These are phyloP conservation scores for Westerdykella ornata DNA, from an alignment of 2,329 filamentous ascomycete genomes.

Conservation along the genomic window DNA sequence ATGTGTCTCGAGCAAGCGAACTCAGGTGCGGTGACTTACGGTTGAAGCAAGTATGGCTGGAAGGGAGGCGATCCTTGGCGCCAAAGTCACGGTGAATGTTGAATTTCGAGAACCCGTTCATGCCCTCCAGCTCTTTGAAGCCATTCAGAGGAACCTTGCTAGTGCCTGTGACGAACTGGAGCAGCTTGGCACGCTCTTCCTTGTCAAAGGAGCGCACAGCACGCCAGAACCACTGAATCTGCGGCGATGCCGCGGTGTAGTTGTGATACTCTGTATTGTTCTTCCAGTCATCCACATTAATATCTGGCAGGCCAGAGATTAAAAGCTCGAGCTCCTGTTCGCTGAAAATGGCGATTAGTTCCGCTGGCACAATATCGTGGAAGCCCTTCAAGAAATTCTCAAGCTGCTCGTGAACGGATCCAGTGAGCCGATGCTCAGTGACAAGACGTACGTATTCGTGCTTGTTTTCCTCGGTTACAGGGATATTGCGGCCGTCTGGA, in stretches of 20 bases:
- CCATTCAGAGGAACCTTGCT: conserved; percentile 97
- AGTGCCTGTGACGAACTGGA: conserved; percentile 97
- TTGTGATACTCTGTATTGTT: conserved; percentile 98
- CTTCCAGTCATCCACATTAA: conserved; percentile 98
- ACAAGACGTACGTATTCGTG: conserved; percentile 93
- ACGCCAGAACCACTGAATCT: conserved; percentile 99
- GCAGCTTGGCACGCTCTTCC: conserved; percentile 91
- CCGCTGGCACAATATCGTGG: conserved; percentile 94
- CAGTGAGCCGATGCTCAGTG: conserved; percentile 86
- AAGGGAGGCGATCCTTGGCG: conserved; percentile 89
- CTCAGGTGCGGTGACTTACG: conserved; percentile 58
- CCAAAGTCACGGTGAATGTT: conserved; percentile 98
- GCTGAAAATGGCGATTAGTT: conserved; percentile 94
- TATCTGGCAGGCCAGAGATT: conserved; percentile 94
- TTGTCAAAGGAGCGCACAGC: conserved; percentile 96
- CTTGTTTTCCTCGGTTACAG: conserved; percentile 97
- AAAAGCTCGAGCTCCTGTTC: conserved; percentile 95
- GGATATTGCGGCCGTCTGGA: conserved; percentile 79
- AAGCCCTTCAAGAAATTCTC: conserved; percentile 91
- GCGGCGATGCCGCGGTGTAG: conserved; percentile 85
- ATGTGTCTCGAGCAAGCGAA: neutral
- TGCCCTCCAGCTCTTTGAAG: conserved; percentile 97
- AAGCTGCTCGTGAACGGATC: conserved; percentile 89
- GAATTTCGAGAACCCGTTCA: conserved; percentile 97
- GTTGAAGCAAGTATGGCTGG: conserved; percentile 98